Percentiles rank a stretch among this genome's conserved stretches.
Evolutionary conservation across 441 rosid species (phyloP).

Genomic region (Gossypium davidsonii): DNA sequence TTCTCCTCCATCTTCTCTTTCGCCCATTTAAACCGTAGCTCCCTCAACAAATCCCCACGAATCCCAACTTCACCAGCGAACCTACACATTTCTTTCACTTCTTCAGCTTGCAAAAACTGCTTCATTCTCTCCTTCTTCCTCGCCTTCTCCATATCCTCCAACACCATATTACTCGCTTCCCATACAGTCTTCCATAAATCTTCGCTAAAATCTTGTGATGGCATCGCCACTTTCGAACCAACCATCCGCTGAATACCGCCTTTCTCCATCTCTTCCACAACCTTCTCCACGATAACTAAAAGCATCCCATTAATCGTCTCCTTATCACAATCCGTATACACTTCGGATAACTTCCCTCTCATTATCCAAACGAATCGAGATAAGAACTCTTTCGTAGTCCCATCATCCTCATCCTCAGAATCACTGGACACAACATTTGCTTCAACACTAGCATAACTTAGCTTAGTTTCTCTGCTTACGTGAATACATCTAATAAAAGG

Average conservation of each 20-base stretch:
- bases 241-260: constrained; percentile 43
- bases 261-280: constrained; percentile 62
- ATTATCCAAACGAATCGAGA: constrained; percentile 74
- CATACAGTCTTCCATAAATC: constrained; percentile 78
- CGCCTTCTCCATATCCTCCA: constrained; percentile 79
- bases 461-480: constrained; percentile 26
- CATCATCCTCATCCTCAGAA: constrained; percentile 42
- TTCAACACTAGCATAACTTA: constrained; percentile 15
- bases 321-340: constrained; percentile 50
- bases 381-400: constrained; percentile 56
- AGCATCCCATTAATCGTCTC: constrained; percentile 66
- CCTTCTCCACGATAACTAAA: constrained; percentile 57
- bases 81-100: constrained; percentile 77
- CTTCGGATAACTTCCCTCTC: constrained; percentile 64
- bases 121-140: constrained; percentile 82
- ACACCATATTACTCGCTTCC: constrained; percentile 73
- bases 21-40: constrained; percentile 87
- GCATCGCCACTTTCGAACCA: constrained; percentile 24
- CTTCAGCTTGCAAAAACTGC: constrained; percentile 55
- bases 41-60: constrained; percentile 79
- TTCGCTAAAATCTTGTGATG: constrained; percentile 58
- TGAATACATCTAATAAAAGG: constrained; percentile 37
- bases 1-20: constrained; percentile 78
- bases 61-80: constrained; percentile 91
- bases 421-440: constrained; percentile 24